Evolutionary conservation across 108 stramenopile species (phyloP), one percentile per base, ranked within the genome.

Genomic region (Parietichytrium sp.): DNA sequence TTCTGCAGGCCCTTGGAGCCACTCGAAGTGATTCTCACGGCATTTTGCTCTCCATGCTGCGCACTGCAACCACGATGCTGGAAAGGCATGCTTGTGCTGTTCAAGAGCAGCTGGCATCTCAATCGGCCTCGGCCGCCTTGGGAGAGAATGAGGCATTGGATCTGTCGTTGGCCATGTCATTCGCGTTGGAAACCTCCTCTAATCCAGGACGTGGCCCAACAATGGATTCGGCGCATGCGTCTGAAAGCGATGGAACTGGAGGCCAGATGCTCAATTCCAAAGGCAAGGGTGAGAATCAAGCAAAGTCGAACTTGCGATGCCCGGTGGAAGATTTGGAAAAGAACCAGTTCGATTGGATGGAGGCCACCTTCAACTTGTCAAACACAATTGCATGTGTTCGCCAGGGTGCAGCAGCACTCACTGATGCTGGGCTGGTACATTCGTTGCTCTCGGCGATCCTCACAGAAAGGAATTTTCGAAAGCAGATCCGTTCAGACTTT

Each of bases 341-440:
- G 42, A 42, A 72, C 20, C 38, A 72, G 38, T 16, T 6, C 20
- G 61, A 16, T 6, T 72, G 61, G 61, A 72, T 72, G 61, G 45
- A 72, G n/a, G 33, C 61, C 20, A 27, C 45, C 6, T 20, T 72
- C 29, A 42, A 42, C 6, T 25, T 72, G 20, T n/a, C 61, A 23
- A 45, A 0, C 3, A 0, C 61, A 7, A 42, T 72, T 38, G 61
- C 61, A 6, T 33, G 45, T 12, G 10, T 72, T 27, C 10, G 6
- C 13, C 10, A 33, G 0, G 61, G 61, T 6, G 61, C 61, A 7
- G 36, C 61, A n/a, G 61, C 61, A 7, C 61, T 72, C 42, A 72
- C 61, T 0, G 61, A 72, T 27, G 61, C 61, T 45, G 61, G 61
- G 6, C 61, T 72, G 1, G 45, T 72, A 1, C 61, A 72, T 42